Evolutionary conservation across 106 monocot species (phyloP).

Genomic region (Phalaenopsis equestris): DNA sequence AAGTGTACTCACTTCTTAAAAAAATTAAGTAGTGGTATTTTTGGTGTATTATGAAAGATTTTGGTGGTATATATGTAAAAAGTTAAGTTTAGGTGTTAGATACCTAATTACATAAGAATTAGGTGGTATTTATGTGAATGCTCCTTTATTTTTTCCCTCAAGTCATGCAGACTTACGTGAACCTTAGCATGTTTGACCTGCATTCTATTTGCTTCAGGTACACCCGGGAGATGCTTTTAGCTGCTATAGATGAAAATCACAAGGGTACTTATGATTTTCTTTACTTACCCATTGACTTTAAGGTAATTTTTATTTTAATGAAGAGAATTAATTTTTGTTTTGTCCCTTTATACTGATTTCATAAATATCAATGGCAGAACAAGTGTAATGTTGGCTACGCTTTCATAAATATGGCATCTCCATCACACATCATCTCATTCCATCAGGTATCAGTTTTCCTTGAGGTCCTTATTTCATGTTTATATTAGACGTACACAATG

Average conservation of each 20-base stretch:
- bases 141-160: background rate
- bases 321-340: background rate
- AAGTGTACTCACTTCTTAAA: too few species aligned
- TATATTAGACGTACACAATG: background rate
- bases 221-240: slow-evolving; percentile 82
- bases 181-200: background rate
- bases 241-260: slow-evolving; percentile 74
- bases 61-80: too few species aligned
- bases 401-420: slow-evolving; percentile 76
- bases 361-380: slow-evolving; percentile 42
- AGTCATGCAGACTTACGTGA: background rate
- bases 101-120: too few species aligned
- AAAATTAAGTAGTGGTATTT: too few species aligned
- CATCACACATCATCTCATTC: slow-evolving; percentile 60
- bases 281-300: slow-evolving; percentile 91
- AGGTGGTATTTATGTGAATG: too few species aligned
- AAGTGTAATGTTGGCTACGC: slow-evolving; percentile 94
- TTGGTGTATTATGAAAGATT: too few species aligned
- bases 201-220: slow-evolving; percentile 38
- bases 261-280: slow-evolving; percentile 75
- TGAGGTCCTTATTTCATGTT: background rate
- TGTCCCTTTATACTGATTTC: background rate
- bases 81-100: too few species aligned
- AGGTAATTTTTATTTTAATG: slow-evolving; percentile 32
- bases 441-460: slow-evolving; percentile 41